Evolutionary conservation across 2,329 filamentous ascomycete species (phyloP).

Genomic region (Bipolaris sorokiniana): DNA sequence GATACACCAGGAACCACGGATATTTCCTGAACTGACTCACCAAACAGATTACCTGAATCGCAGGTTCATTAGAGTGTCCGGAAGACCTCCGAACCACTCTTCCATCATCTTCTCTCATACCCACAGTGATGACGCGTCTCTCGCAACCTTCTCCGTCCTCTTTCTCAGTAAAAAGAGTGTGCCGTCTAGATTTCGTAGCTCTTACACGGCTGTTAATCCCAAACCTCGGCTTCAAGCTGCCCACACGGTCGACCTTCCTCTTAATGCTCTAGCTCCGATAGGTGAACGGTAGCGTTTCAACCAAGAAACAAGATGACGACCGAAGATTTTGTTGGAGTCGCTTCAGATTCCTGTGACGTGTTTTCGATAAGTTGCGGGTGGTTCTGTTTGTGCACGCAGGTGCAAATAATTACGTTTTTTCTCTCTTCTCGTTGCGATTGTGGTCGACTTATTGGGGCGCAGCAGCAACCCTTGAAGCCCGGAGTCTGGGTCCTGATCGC

Average conservation of each 20-base stretch:
- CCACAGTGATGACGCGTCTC: slow-evolving; percentile 21
- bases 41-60: slow-evolving; percentile 58
- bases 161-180: background rate
- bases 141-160: background rate
- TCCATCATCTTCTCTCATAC: slow-evolving; percentile 52
- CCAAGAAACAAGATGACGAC: background rate
- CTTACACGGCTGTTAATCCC: background rate
- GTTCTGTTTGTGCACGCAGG: slow-evolving; percentile 1
- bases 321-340: background rate
- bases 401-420: background rate
- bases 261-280: background rate
- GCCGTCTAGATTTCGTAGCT: background rate
- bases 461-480: slow-evolving; percentile 1
- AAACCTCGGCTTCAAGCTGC: slow-evolving; percentile 5
- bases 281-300: background rate
- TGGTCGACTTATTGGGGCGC: background rate
- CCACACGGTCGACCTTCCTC: background rate
- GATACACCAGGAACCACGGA: background rate
- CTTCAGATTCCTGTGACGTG: background rate
- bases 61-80: slow-evolving; percentile 46
- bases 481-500: background rate
- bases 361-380: background rate
- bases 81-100: slow-evolving; percentile 46
- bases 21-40: slow-evolving; percentile 34
- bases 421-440: background rate